Evolutionary conservation across 441 rosid species (phyloP), one percentile per base, ranked within the genome.

Genomic region (Gossypium lobatum): DNA sequence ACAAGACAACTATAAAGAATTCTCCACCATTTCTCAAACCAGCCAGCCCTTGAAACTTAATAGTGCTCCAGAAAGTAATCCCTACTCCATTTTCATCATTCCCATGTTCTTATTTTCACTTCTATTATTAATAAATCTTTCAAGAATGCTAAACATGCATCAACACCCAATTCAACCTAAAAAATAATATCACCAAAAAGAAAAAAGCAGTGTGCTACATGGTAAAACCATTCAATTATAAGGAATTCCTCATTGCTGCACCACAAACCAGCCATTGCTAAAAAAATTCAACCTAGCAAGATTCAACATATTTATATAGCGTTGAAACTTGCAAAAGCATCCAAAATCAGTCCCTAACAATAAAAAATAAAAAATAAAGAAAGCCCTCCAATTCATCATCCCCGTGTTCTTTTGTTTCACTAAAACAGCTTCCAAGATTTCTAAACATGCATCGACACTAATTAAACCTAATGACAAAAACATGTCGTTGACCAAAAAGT

Each of bases 191-290:
- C 18, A 52, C 11, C 11, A n/a, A 52, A 52, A 52, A 4, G 18
- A 6, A 52, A 52, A 52, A 16, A 52, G 21, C 10, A 52, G 52
- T 10, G 6, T 16, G 13, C 7, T 16, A 53, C 17, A 52, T 2
- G 18, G 57, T 52, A 16, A 60, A 62, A 1, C 21, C 17, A n/a
- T 18, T 31, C 50, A 9, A 64, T 64, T 65, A 42, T 11, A 65
- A 45, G 3, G 34, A 45, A 45, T 45, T 65, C 34, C 34, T 28
- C 70, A 46, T 55, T 45, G 14, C 18, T 13, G 11, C 21, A 23
- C 58, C 71, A n/a, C 42, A 68, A n/a, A 52, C 26, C 61, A 68
- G 46, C 39, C 72, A 67, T 50, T 48, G n/a, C 59, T 23, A 37
- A 37, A 67, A 67, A 67, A 11, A 9, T 67, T 67, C 59, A 50